These are phyloP conservation scores for Aspergillus latus DNA, from an alignment of 2,329 filamentous ascomycete genomes.

Conservation along the genomic window DNA sequence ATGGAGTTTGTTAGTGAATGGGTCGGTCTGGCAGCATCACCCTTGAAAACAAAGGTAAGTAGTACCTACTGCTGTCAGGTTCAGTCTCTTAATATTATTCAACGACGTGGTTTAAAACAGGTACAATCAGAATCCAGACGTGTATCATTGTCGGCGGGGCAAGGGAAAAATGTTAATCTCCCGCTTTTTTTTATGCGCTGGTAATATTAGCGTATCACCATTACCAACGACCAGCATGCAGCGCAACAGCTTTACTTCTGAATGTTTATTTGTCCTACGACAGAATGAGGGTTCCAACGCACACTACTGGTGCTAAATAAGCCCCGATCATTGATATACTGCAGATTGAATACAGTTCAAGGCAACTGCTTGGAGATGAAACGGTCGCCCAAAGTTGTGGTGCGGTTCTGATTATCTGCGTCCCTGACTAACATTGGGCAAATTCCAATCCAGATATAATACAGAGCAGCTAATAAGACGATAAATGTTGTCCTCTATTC, in stretches of 20 bases:
- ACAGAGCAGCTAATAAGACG: too few relatives aligned
- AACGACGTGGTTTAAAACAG: background rate
- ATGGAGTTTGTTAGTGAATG: background rate
- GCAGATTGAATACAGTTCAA: too few relatives aligned
- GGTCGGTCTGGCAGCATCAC: background rate
- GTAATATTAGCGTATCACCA: slow-evolving; percentile 6
- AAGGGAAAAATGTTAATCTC: slow-evolving; percentile 10
- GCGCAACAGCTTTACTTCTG: background rate
- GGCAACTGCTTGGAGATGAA: too few relatives aligned
- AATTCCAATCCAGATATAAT: too few relatives aligned
- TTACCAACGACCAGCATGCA: background rate
- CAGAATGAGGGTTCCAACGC: too few relatives aligned
- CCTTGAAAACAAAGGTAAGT: background rate
- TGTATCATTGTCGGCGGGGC: background rate
- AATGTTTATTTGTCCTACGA: background rate
- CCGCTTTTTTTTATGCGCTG: slow-evolving; percentile 3
- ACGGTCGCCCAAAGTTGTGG: too few relatives aligned
- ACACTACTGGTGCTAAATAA: too few relatives aligned
- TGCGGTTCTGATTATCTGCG: too few relatives aligned
- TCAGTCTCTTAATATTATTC: too few relatives aligned
- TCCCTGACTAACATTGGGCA: too few relatives aligned
- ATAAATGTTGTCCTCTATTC: too few relatives aligned
- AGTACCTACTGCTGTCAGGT: background rate
- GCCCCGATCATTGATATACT: too few relatives aligned
- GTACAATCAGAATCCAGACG: background rate